phyloP scores from a whole-genome alignment of 495 filamentous ascomycete species.

The Penicillium arizonense region DNA sequence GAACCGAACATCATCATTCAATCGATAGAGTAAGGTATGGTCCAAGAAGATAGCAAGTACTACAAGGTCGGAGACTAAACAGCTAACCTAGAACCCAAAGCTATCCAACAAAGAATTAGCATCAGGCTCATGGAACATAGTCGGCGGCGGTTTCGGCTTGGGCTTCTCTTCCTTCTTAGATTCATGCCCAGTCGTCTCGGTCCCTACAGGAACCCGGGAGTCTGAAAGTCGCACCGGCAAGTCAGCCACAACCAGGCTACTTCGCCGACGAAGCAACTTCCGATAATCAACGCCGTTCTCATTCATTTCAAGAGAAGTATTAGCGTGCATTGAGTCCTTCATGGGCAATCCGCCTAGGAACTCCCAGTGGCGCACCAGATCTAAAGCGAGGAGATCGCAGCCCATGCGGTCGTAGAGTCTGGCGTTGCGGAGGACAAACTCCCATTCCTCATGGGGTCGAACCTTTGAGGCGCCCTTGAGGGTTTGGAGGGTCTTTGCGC shows the following conservation, averaged over 20 bases:
- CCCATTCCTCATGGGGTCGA: constrained; percentile 78
- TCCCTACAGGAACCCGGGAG: constrained; percentile 8
- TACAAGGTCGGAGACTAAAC: neutral
- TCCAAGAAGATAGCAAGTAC: constrained; percentile 2
- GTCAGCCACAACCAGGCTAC: constrained; percentile 80
- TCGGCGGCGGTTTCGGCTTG: constrained; percentile 65
- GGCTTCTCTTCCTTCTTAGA: constrained; percentile 30
- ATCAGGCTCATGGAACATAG: constrained; percentile 87
- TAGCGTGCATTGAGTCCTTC: constrained; percentile 19
- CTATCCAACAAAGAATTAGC: constrained; percentile 76
- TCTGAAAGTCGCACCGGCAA: constrained; percentile 46
- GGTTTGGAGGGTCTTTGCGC: constrained; percentile 82
- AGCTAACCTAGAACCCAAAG: constrained; percentile 61
- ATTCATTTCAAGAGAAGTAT: constrained; percentile 25
- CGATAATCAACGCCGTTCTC: constrained; percentile 57
- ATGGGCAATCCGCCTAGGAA: constrained; percentile 57
- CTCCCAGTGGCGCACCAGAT: constrained; percentile 81
- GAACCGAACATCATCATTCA: neutral
- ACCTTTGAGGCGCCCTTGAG: constrained; percentile 80
- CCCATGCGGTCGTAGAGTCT: constrained; percentile 92
- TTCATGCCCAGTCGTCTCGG: constrained; percentile 13
- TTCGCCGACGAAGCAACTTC: constrained; percentile 66
- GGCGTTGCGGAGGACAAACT: constrained; percentile 86
- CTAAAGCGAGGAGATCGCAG: constrained; percentile 87
- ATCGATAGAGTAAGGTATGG: constrained; percentile 1